Evolutionary conservation across 306 rosid species (phyloP).

Genomic region (Cucumis cinereus): DNA sequence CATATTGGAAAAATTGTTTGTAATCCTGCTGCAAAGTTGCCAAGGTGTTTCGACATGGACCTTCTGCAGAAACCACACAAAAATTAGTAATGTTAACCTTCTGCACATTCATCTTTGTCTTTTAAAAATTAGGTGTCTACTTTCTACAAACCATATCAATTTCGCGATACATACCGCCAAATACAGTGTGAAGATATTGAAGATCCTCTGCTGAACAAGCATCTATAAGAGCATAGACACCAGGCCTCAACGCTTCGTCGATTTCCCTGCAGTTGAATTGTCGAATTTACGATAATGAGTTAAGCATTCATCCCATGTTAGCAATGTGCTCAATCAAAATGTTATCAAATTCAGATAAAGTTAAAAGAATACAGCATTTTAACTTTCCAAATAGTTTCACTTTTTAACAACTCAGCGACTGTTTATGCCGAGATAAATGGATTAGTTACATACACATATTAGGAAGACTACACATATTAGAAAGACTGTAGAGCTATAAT

Average conservation of each 20-base stretch:
- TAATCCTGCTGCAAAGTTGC: conserved; percentile 61
- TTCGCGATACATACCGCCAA: conserved; percentile 50
- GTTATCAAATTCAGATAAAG: background rate
- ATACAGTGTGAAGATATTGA: conserved; percentile 82
- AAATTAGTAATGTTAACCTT: background rate
- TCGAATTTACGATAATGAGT: background rate
- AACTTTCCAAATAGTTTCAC: background rate
- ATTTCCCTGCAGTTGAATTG: conserved; percentile 54
- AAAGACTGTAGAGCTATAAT: background rate
- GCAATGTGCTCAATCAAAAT: background rate
- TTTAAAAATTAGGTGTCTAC: background rate
- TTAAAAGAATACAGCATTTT: background rate
- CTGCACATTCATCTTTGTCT: background rate
- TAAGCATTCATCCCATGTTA: background rate
- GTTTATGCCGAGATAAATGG: background rate
- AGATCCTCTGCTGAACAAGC: conserved; percentile 71
- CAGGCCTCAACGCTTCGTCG: conserved; percentile 77
- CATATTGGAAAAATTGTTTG: conserved; percentile 56
- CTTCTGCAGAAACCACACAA: conserved; percentile 49
- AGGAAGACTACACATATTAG: background rate
- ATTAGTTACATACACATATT: background rate
- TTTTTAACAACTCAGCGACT: background rate
- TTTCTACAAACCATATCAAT: background rate
- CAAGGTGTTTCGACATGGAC: conserved; percentile 83
- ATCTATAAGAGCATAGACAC: conserved; percentile 67